These are phyloP conservation scores for Bruguiera hainesii DNA, from an alignment of 441 rosid species.

Conservation along the genomic window DNA sequence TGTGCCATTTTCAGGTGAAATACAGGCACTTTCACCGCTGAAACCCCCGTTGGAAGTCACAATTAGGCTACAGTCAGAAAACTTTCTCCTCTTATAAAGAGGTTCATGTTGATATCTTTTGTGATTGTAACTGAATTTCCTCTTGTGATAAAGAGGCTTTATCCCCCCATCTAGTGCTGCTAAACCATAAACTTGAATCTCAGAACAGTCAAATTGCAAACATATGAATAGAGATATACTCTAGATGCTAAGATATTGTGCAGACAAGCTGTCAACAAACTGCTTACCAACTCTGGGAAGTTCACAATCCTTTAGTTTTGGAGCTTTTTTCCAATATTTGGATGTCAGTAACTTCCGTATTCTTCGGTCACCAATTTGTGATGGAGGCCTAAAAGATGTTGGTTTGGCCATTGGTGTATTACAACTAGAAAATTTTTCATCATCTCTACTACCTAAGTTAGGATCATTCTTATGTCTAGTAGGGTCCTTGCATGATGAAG, in stretches of 20 bases:
- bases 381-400: slow-evolving; percentile 31
- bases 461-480: slow-evolving; percentile 41
- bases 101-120: slow-evolving; percentile 34
- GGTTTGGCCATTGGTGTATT: slow-evolving; percentile 25
- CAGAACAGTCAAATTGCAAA: slow-evolving; percentile 4
- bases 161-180: slow-evolving; percentile 37
- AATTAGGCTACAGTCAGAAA: slow-evolving; percentile 28
- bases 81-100: slow-evolving; percentile 52
- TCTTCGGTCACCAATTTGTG: slow-evolving; percentile 33
- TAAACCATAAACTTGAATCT: slow-evolving; percentile 5
- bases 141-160: slow-evolving; percentile 32
- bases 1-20: slow-evolving; percentile 30
- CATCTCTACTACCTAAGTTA: slow-evolving; percentile 69
- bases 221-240: neutral
- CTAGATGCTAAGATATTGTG: neutral
- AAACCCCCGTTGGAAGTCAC: slow-evolving; percentile 37
- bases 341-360: slow-evolving; percentile 36
- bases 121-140: slow-evolving; percentile 28
- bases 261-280: slow-evolving; percentile 15
- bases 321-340: slow-evolving; percentile 35
- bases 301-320: slow-evolving; percentile 35
- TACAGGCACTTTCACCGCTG: slow-evolving; percentile 59
- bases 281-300: slow-evolving; percentile 36
- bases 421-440: slow-evolving; percentile 28
- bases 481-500: slow-evolving; percentile 31